These are phyloP conservation scores for Papiliotrema flavescens DNA, from an alignment of 1,284 basidiomycete genomes.

Conservation along the genomic window DNA sequence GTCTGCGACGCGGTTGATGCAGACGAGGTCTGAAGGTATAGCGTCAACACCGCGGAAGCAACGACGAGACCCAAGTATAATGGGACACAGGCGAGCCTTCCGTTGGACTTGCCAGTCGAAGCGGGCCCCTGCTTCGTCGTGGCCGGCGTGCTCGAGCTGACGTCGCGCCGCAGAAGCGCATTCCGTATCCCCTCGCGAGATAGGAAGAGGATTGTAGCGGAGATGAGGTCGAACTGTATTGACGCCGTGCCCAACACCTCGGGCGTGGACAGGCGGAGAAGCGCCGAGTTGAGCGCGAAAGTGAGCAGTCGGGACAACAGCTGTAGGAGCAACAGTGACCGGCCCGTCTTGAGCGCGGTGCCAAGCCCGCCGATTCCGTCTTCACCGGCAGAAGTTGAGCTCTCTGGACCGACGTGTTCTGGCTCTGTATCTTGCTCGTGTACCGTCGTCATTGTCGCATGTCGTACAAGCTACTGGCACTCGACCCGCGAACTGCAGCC, in stretches of 20 bases:
- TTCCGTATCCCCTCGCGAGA: conserved; percentile 86
- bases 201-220: conserved; percentile 86
- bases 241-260: conserved; percentile 80
- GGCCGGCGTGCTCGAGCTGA: neutral
- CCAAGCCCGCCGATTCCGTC: conserved; percentile 1
- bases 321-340: conserved; percentile 82
- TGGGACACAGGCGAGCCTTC: conserved; percentile 31
- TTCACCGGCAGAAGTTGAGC: no score
- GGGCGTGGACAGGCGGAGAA: conserved; percentile 80
- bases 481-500: no score
- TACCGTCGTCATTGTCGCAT: no score
- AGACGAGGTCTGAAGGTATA: conserved; percentile 57
- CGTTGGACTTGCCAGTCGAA: neutral
- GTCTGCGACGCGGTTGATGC: conserved; percentile 59
- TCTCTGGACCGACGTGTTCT: no score
- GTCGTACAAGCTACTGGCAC: no score
- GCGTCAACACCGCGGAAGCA: conserved; percentile 52
- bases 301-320: conserved; percentile 78
- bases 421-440: no score
- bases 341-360: conserved; percentile 51
- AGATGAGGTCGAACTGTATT: conserved; percentile 79
- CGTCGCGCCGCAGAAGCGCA: conserved; percentile 57
- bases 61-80: conserved; percentile 61
- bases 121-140: neutral
- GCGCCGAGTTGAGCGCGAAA: conserved; percentile 76